These are phyloP conservation scores for Hymenoscyphus fraxineus DNA, from an alignment of 2,329 filamentous ascomycete species.

Conservation along the genomic window DNA sequence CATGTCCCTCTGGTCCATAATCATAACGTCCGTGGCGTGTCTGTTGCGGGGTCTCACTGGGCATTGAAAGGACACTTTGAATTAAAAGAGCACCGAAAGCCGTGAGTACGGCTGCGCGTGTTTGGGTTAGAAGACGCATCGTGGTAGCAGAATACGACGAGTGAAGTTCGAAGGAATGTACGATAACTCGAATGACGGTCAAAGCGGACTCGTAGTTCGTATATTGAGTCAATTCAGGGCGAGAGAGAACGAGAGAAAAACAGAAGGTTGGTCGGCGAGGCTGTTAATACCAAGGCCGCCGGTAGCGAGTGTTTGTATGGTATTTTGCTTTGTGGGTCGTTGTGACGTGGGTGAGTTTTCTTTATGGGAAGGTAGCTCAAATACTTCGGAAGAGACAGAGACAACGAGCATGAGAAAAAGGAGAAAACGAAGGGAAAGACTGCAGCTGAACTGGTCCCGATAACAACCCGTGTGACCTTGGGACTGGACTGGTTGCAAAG, in stretches of 20 bases:
- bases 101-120: neutral
- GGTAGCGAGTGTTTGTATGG: neutral
- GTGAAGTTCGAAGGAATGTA: neutral
- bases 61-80: slow-evolving; percentile 7
- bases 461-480: neutral
- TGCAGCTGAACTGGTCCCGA: neutral
- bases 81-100: neutral
- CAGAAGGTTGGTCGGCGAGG: too few species aligned
- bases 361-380: neutral
- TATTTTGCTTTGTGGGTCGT: slow-evolving; percentile 1
- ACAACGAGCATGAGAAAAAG: neutral
- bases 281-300: neutral
- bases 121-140: slow-evolving; percentile 1
- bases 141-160: neutral
- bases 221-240: neutral
- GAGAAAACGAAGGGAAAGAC: neutral
- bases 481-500: neutral
- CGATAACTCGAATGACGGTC: neutral
- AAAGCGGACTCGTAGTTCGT: neutral
- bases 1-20: slow-evolving; percentile 19
- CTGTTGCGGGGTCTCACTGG: slow-evolving; percentile 2
- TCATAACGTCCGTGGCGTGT: slow-evolving; percentile 19
- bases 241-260: neutral
- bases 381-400: neutral
- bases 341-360: neutral